phyloP scores from a whole-genome alignment of 768 basidiomycete species.

The Lentinula edodes region DNA sequence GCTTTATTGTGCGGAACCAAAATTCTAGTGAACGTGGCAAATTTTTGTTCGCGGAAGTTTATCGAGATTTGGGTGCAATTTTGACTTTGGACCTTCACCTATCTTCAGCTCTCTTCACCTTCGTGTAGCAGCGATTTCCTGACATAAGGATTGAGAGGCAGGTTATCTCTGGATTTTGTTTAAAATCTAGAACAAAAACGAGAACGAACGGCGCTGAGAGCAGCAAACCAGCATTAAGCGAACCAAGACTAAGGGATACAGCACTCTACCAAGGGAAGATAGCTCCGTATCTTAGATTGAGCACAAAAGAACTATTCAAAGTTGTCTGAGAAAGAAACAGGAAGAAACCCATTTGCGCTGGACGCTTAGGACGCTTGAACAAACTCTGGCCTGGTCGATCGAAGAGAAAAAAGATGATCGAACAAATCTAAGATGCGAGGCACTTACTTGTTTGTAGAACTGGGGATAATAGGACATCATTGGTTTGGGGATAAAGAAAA shows the following conservation, averaged over 20 bases:
- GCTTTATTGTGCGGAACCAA: background rate
- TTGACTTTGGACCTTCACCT: background rate
- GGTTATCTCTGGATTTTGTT: too few relatives aligned
- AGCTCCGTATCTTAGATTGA: background rate
- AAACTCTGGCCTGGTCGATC: background rate
- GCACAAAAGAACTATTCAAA: background rate
- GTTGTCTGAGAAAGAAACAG: background rate
- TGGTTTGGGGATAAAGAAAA: background rate
- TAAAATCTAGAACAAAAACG: too few relatives aligned
- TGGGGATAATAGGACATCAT: background rate
- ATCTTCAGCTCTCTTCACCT: background rate
- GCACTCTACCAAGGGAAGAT: background rate
- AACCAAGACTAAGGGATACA: background rate
- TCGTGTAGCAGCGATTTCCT: background rate
- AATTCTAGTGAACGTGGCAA: background rate
- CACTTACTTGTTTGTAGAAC: background rate
- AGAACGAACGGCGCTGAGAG: background rate
- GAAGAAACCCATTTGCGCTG: background rate
- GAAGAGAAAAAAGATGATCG: background rate
- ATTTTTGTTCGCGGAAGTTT: background rate
- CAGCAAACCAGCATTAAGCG: background rate
- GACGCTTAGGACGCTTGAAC: background rate
- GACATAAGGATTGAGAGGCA: too few relatives aligned
- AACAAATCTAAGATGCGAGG: background rate
- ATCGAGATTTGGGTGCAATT: background rate